Evolutionary conservation across 768 basidiomycete species (phyloP).

Genomic region (Hygrophorus pudorinus): DNA sequence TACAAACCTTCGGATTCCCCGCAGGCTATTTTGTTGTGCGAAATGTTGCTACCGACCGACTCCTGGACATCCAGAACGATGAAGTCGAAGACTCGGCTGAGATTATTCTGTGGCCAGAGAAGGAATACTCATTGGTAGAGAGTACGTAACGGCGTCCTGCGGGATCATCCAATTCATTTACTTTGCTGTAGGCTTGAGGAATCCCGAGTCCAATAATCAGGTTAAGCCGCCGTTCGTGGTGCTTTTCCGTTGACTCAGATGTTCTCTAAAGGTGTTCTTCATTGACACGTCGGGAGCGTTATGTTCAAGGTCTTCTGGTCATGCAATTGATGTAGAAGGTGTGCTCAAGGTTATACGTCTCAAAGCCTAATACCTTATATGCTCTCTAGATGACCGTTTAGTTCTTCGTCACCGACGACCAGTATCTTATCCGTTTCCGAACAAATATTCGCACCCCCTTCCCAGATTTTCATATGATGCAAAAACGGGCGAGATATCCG

Average conservation of each 20-base stretch:
- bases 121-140: constrained; percentile 71
- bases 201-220: constrained; percentile 67
- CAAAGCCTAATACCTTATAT: neutral
- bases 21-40: constrained; percentile 57
- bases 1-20: constrained; percentile 35
- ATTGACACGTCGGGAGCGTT: constrained; percentile 68
- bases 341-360: constrained; percentile 8
- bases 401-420: constrained; percentile 74
- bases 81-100: constrained; percentile 28
- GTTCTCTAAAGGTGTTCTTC: constrained; percentile 61
- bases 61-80: constrained; percentile 49
- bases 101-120: constrained; percentile 60
- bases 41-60: constrained; percentile 39
- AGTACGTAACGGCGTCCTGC: constrained; percentile 29
- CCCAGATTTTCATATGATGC: constrained; percentile 57
- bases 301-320: constrained; percentile 71
- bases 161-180: neutral
- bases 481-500: constrained; percentile 46
- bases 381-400: constrained; percentile 43
- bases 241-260: neutral
- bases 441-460: constrained; percentile 64
- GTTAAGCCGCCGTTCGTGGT: constrained; percentile 21
- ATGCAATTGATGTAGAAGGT: constrained; percentile 78
- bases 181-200: constrained; percentile 44
- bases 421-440: constrained; percentile 68